These are phyloP conservation scores for Pelargonium nanum DNA, from an alignment of 345 rosid species.

Conservation along the genomic window DNA sequence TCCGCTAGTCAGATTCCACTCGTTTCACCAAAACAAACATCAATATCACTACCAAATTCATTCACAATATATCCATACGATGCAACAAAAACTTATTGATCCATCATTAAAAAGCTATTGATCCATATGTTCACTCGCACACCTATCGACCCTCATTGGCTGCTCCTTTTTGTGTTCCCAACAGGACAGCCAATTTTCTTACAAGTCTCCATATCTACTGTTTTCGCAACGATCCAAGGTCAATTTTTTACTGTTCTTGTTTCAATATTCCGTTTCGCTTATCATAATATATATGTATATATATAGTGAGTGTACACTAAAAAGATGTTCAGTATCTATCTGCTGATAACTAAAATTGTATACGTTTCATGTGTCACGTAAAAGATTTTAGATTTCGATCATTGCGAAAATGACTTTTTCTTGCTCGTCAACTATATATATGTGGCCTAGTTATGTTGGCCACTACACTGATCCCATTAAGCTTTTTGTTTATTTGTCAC, in stretches of 20 bases:
- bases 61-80: too few relatives aligned
- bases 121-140: background rate
- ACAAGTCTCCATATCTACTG: too few relatives aligned
- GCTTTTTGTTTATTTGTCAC: constrained; percentile 7
- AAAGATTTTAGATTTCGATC: background rate
- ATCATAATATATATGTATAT: background rate
- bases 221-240: too few relatives aligned
- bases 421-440: background rate
- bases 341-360: background rate
- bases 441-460: constrained; percentile 1
- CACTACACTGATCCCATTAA: constrained; percentile 1
- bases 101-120: background rate
- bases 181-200: too few relatives aligned
- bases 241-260: background rate
- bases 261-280: constrained; percentile 11
- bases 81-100: background rate
- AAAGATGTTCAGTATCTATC: too few relatives aligned
- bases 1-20: background rate
- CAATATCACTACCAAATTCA: background rate
- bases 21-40: background rate
- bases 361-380: background rate
- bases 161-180: too few relatives aligned
- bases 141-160: background rate
- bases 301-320: background rate
- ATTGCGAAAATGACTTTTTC: background rate